These are phyloP conservation scores for Rhododendron williamsianum DNA, from an alignment of 148 eudicot genomes.

Conservation along the genomic window DNA sequence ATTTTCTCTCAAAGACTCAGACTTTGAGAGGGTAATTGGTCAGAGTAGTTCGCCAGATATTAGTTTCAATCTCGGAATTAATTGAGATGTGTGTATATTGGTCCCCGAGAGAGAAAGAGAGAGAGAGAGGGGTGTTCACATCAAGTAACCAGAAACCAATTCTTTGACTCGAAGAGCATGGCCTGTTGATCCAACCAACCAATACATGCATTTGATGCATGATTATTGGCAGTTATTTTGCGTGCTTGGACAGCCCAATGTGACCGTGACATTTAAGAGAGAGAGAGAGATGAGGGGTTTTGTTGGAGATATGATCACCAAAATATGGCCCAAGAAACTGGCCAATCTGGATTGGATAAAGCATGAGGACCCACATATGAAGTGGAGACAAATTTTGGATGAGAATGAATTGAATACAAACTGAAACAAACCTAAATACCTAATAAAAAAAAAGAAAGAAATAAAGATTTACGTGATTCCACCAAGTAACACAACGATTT, in stretches of 20 bases:
- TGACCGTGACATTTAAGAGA: neutral
- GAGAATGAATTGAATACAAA: neutral
- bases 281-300: neutral
- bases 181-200: neutral
- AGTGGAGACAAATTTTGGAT: constrained; percentile 1
- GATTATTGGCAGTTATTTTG: neutral
- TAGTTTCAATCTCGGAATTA: neutral
- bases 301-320: neutral
- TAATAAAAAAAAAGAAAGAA: neutral
- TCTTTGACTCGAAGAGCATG: neutral
- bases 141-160: neutral
- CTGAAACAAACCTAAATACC: neutral
- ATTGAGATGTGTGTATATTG: neutral
- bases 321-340: neutral
- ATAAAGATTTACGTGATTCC: neutral
- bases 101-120: no score
- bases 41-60: no score
- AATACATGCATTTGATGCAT: neutral
- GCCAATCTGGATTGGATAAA: neutral
- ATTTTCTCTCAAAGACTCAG: neutral
- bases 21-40: neutral
- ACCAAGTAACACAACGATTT: no score
- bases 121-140: neutral
- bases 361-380: neutral
- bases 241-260: constrained; percentile 4